These are phyloP conservation scores for Orychophragmus violaceus DNA, from an alignment of 345 rosid species.

Conservation along the genomic window DNA sequence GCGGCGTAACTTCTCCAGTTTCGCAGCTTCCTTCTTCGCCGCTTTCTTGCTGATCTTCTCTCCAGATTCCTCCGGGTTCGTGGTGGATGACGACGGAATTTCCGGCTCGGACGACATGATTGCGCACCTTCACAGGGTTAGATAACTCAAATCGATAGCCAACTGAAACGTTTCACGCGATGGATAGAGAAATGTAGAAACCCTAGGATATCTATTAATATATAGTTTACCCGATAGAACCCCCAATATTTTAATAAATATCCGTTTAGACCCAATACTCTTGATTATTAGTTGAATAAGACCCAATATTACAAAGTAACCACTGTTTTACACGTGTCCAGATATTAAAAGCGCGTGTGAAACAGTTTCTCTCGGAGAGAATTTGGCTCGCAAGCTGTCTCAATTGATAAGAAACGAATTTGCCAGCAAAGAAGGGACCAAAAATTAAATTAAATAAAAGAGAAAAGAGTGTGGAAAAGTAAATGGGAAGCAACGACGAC, in stretches of 20 bases:
- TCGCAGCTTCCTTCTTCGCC: constrained; percentile 80
- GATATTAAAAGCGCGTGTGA: not conserved
- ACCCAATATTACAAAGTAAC: too few species aligned
- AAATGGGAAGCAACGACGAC: not conserved
- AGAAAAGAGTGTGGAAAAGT: too few species aligned
- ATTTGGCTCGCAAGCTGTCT: not conserved
- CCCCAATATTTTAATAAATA: not conserved
- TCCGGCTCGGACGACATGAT: constrained; percentile 28
- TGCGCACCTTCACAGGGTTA: not conserved
- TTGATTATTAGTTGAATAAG: not conserved
- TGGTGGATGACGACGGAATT: not conserved
- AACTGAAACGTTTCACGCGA: not conserved
- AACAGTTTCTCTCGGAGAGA: not conserved
- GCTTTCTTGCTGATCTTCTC: constrained; percentile 63
- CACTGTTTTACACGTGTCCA: too few species aligned
- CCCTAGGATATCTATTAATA: too few species aligned
- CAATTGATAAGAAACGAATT: not conserved
- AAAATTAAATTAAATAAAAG: too few species aligned
- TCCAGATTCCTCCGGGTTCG: constrained; percentile 23
- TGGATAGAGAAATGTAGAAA: not conserved
- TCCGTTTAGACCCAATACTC: not conserved
- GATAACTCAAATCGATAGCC: not conserved
- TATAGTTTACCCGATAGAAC: not conserved
- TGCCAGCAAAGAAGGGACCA: not conserved
- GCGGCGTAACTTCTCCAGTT: constrained; percentile 69